Conservation (phyloP, 1,139 yeast species). For the Yamadazyma triangularis region DNA sequence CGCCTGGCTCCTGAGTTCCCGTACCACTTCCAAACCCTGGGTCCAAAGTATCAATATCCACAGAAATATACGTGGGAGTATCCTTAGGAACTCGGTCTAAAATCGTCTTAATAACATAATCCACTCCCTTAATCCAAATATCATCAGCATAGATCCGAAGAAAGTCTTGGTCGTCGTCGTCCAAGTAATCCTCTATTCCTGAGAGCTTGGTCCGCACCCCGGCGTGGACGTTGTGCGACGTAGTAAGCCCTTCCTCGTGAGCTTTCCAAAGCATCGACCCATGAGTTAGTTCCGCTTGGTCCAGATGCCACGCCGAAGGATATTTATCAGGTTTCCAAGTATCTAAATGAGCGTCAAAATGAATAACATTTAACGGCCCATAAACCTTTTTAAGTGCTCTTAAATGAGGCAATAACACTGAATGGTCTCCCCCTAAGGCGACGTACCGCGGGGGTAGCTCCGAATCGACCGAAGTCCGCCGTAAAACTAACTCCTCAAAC, state of each 20-base stretch:
- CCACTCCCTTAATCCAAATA: slow-evolving; percentile 58
- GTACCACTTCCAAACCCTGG: slow-evolving; percentile 82
- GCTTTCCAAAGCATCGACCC: slow-evolving; percentile 86
- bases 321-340: slow-evolving; percentile 70
- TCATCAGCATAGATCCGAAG: slow-evolving; percentile 65
- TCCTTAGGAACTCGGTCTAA: slow-evolving; percentile 48
- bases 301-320: slow-evolving; percentile 69
- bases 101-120: slow-evolving; percentile 48
- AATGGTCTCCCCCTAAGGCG: slow-evolving; percentile 77
- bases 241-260: slow-evolving; percentile 57
- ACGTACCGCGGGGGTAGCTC: slow-evolving; percentile 54
- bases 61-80: slow-evolving; percentile 65
- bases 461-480: slow-evolving; percentile 19
- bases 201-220: slow-evolving; percentile 68
- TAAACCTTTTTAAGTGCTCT: slow-evolving; percentile 55
- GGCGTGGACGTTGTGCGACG: slow-evolving; percentile 59
- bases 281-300: slow-evolving; percentile 62
- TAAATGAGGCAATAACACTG: slow-evolving; percentile 64
- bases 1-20: slow-evolving; percentile 82
- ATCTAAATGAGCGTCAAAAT: slow-evolving; percentile 77
- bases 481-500: slow-evolving; percentile 51
- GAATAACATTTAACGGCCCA: slow-evolving; percentile 66
- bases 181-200: slow-evolving; percentile 58
- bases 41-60: slow-evolving; percentile 77
- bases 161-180: slow-evolving; percentile 63